Conservation (phyloP, 441 rosid species). For the Syzygium malaccense region DNA sequence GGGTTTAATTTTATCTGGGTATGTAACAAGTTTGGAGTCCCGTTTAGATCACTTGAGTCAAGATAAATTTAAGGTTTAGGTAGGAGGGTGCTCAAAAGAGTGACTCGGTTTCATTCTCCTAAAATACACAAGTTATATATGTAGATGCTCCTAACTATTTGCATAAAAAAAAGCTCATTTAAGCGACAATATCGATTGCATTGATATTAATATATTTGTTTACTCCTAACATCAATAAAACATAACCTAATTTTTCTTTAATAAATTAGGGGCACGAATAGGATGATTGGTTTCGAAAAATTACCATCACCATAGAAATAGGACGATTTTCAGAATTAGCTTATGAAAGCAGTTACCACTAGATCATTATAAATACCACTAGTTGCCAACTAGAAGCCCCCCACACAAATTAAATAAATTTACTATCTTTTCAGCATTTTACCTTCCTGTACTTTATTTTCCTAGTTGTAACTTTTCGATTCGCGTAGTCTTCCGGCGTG, state of each 20-base stretch:
- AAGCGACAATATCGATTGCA: not conserved
- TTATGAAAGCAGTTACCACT: too few species aligned
- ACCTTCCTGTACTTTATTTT: too few species aligned
- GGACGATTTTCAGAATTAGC: too few species aligned
- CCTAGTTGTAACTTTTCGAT: too few species aligned
- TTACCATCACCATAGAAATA: not conserved
- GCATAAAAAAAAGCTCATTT: fast-evolving
- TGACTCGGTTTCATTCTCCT: not conserved
- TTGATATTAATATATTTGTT: too few species aligned
- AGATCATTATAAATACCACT: too few species aligned
- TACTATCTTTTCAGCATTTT: too few species aligned
- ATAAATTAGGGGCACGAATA: fast-evolving
- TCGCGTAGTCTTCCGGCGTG: too few species aligned
- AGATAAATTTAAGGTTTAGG: not conserved
- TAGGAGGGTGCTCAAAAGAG: not conserved
- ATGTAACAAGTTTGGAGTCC: not conserved
- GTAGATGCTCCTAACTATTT: not conserved
- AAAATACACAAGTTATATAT: not conserved
- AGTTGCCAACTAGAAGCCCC: too few species aligned
- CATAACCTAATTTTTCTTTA: not conserved
- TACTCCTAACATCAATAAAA: too few species aligned
- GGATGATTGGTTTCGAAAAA: fast-evolving
- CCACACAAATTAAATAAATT: too few species aligned
- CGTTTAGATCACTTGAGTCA: not conserved
- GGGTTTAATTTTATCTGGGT: not conserved